Evolutionary conservation across 176 grass and related monocot species (phyloP), one percentile per base, ranked within the genome.

Genomic region (Cymbopogon citratus): DNA sequence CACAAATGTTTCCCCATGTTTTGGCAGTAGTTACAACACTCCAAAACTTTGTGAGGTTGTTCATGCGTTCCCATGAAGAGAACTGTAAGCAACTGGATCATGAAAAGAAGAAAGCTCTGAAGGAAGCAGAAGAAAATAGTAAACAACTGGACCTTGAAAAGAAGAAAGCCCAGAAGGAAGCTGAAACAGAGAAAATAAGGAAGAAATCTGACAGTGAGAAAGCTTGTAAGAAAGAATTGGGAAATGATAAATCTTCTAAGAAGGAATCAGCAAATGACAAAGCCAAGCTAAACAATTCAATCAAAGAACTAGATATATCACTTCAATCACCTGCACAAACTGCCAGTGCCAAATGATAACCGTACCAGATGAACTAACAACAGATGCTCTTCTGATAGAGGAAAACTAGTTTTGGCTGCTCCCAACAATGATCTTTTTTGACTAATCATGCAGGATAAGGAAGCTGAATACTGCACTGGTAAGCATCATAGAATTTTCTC

Each of bases 21-120:
- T 73, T 73, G 66, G 14, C 85, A 99, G 96, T 95, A 51, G 92
- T 93, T 34, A 95, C 83, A 26, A 99, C 96, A 27, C 87, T 99
- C 52, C 59, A 86, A 12, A 95, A 95, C 74, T 99, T 99, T 71
- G 89, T 93, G 66, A 93, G 78, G 80, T 86, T 95, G 85, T 99
- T 95, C 75, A 75, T 49, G 18, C 85, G 89, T 25, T 90, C 96
- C n/a, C 96, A 99, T 70, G 92, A 95, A 18, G 96, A 99, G 66
- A 99, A 98, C 38, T 93, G 85, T 83, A 98, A 94, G 65, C 90
- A 93, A 73, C 45, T 94, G 49, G 90, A 98, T 80, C 35, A 89
- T 62, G 95, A 98, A 91, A 94, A 93, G 88, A 98, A 94, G 77
- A 98, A 91, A 80, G 86, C 90, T 71, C 88, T 79, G 48, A 97